A percentile compares a stretch with the other conserved stretches of the same genome.
These are phyloP conservation scores for Pythium coloratum DNA, from an alignment of 352 stramenopile species.

Conservation along the genomic window DNA sequence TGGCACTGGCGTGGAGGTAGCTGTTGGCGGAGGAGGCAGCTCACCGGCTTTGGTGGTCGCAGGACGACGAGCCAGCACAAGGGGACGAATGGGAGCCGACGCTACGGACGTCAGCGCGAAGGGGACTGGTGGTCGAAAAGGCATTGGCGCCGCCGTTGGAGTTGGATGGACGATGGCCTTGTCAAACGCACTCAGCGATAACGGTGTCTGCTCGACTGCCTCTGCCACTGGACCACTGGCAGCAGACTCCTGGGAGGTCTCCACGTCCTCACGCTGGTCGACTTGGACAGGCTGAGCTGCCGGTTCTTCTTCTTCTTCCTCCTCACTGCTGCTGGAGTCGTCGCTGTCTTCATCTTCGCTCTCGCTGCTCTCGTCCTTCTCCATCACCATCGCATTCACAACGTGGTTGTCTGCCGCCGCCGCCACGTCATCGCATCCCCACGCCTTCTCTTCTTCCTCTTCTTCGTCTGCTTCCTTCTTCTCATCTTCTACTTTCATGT, in stretches of 20 bases:
- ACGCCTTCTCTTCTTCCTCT: slow-evolving; percentile 3
- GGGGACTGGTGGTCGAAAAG: neutral
- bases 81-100: neutral
- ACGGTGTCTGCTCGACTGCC: neutral
- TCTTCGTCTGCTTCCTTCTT: slow-evolving; percentile 10
- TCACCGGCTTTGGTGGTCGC: neutral
- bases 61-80: neutral
- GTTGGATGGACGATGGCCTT: neutral
- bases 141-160: neutral
- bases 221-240: neutral
- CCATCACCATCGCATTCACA: neutral
- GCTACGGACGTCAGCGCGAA: neutral
- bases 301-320: neutral
- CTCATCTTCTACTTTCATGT: slow-evolving; percentile 1
- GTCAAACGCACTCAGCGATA: slow-evolving; percentile 17
- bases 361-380: neutral
- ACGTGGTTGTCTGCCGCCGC: neutral
- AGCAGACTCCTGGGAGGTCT: slow-evolving; percentile 23
- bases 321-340: neutral
- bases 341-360: neutral
- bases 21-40: neutral
- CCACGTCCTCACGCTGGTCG: slow-evolving; percentile 1
- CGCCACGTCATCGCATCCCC: neutral
- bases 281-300: neutral
- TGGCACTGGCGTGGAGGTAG: neutral